phyloP scores from a whole-genome alignment of 106 monocot species.

The Agapanthus africanus region DNA sequence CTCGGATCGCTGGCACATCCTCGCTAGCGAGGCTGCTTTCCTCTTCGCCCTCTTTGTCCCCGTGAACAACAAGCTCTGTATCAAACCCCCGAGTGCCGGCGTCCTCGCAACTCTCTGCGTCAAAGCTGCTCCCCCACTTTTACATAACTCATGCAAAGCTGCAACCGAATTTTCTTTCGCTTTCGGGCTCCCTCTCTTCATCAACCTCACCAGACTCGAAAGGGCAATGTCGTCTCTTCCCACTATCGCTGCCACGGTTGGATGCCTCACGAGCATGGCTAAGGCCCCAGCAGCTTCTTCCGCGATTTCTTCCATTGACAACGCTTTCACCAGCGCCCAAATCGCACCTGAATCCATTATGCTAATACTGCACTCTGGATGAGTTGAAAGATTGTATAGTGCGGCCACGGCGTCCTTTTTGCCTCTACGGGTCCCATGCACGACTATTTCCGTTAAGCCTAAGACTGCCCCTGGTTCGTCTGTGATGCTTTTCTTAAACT shows the following conservation, averaged over 20 bases:
- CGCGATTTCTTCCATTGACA: constrained; percentile 33
- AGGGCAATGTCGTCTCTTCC: constrained; percentile 16
- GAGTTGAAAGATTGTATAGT: constrained; percentile 48
- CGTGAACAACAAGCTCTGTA: constrained; percentile 34
- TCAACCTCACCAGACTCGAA: constrained; percentile 19
- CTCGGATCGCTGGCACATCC: constrained; percentile 23
- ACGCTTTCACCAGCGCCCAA: constrained; percentile 30
- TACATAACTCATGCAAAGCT: constrained; percentile 47
- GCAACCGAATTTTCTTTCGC: constrained; percentile 59
- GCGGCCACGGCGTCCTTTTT: constrained; percentile 66
- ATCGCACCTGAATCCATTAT: constrained; percentile 43
- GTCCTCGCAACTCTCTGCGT: constrained; percentile 28
- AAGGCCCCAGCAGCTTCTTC: constrained; percentile 58
- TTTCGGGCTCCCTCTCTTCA: constrained; percentile 45
- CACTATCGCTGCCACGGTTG: constrained; percentile 15
- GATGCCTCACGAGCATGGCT: constrained; percentile 38
- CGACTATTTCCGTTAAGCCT: constrained; percentile 30
- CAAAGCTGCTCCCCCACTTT: constrained; percentile 26
- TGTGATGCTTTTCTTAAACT: constrained; percentile 41
- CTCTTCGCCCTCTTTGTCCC: constrained; percentile 57
- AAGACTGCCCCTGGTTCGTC: constrained; percentile 32
- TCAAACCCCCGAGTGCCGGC: constrained; percentile 31
- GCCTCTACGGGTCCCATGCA: constrained; percentile 39
- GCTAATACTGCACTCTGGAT: constrained; percentile 13
- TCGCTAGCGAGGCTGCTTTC: constrained; percentile 41